Evolutionary conservation across 2,329 filamentous ascomycete genomes (phyloP), one percentile per base, ranked within the genome.

Genomic region (Fusarium buxicola): DNA sequence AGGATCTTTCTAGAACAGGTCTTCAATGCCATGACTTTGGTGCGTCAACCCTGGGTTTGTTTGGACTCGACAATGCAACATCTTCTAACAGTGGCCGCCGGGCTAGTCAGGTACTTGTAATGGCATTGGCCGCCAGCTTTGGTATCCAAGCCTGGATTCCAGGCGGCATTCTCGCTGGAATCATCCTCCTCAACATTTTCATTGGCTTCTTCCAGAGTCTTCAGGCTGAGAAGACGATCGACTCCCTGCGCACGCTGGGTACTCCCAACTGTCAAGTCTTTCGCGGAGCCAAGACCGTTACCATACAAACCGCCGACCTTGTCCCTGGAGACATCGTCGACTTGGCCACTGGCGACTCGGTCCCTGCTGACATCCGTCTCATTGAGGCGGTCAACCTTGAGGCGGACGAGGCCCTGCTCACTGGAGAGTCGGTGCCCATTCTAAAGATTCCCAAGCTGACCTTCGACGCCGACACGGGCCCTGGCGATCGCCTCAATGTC

Each of bases 401-500:
- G 56, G 87, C 84, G 54, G 87, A 91, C 56, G 85, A 88, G 69
- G 84, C 84, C 8, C 77, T 86, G 36, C 80, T 88, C 25, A 88
- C 86, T 18, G 86, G 86, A 47, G 86, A 88, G 73, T 85, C 85
- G 12, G 75, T 85, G 3, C 85, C 85, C 18, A 82, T 84, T 3
- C 76, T 75, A 66, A 83, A 88, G 73, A 73, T 80, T 52, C 72
- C 80, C 3, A 72, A 77, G 9, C 71, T 74, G 28, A 77, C 80
- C 25, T 78, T 81, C 41, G 67, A 71, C 43, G 67, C 69, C 8
- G 49, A 62, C 21, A 80, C 71, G 8, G 73, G 73, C 12, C 69
- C 73, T 9, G 85, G 84, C 35, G 85, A 88, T 66, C 79, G 84
- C 8, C 77, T 83, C 48, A 87, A 88, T 65, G 81, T 87, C 48